Percentiles rank a stretch among this genome's conserved stretches.
These are phyloP conservation scores for Hanseniaspora uvarum DNA, from an alignment of 1,139 yeast species.

Conservation along the genomic window DNA sequence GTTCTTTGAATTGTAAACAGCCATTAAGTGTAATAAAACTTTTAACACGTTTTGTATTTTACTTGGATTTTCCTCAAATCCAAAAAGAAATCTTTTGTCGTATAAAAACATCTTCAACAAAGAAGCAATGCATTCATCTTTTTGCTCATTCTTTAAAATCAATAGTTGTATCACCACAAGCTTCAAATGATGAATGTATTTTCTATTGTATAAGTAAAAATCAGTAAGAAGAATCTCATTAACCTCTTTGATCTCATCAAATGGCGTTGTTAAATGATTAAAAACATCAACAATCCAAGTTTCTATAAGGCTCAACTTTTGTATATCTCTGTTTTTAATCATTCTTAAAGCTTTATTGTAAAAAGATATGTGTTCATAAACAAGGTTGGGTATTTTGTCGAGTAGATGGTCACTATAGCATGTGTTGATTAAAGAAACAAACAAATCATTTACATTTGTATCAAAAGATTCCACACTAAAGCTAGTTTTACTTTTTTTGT, in stretches of 20 bases:
- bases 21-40: conserved; percentile 24
- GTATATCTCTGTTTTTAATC: conserved; percentile 20
- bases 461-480: neutral
- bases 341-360: conserved; percentile 22
- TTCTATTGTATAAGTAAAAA: conserved; percentile 22
- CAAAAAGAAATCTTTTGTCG: conserved; percentile 25
- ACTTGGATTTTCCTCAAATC: neutral
- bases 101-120: conserved; percentile 24
- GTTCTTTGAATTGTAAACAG: conserved; percentile 22
- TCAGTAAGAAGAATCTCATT: conserved; percentile 27
- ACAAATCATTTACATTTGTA: neutral
- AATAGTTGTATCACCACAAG: conserved; percentile 26
- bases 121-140: conserved; percentile 12
- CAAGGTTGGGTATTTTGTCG: conserved; percentile 2
- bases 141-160: conserved; percentile 22
- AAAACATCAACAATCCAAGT: conserved; percentile 23
- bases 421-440: neutral
- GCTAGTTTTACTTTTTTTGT: neutral
- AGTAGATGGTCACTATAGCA: conserved; percentile 11
- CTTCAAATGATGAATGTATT: conserved; percentile 27
- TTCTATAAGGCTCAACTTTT: conserved; percentile 18
- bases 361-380: neutral
- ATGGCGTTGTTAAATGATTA: conserved; percentile 20
- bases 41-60: conserved; percentile 18
- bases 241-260: conserved; percentile 20